Base-by-base conservation (phyloP, 2,329 filamentous ascomycete species). In the Penicillium italicum region DNA sequence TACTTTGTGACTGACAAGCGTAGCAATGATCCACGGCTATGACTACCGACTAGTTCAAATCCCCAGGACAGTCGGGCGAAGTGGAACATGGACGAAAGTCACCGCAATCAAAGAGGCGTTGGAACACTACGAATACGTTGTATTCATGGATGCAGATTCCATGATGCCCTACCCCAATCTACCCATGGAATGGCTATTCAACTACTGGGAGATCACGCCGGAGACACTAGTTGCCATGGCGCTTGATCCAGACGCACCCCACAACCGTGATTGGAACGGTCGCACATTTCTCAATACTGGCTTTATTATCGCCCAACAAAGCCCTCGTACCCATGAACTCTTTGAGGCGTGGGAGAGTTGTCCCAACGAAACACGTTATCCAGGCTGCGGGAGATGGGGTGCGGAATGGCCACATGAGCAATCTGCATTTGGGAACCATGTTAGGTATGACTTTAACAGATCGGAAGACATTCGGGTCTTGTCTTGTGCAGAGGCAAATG, bases 151-250 rank as follows among this genome's bases (percentile, higher is more conserved):
- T 60, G 72, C 76, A 24, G 78, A 80, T 56, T 74, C 71, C 18
- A 69, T 74, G 7, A 71, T 79, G 50, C 66, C 70, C 0, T 69
- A 79, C 51, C 70, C 74, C 1, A 70, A 78, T 33, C 62, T 80
- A 0, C 77, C 78, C 3, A 55, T 79, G 16, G 78, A 80, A 65
- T 80, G 76, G 74, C 71, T 80, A 7, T 71, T 80, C 62, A 78
- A 77, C 61, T 70, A 75, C 38, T 80, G 78, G 78, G 70, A 75
- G 51, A 68, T 79, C 45, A 69, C 66, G 10, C 57, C 65, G 0
- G 62, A 72, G 2, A 79, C 75, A 0, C 70, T 78, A 12, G 64
- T 79, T 50, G 76, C 79, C 53, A 75, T 80, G 71, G 73, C 78
- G 36, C 69, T 76, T 53, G 79, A 80, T 49, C 77, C 78, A 7